Percentiles rank a stretch among this genome's conserved stretches.
Evolutionary conservation across 352 stramenopile genomes (phyloP).

Genomic region (Pythium aphanidermatum): DNA sequence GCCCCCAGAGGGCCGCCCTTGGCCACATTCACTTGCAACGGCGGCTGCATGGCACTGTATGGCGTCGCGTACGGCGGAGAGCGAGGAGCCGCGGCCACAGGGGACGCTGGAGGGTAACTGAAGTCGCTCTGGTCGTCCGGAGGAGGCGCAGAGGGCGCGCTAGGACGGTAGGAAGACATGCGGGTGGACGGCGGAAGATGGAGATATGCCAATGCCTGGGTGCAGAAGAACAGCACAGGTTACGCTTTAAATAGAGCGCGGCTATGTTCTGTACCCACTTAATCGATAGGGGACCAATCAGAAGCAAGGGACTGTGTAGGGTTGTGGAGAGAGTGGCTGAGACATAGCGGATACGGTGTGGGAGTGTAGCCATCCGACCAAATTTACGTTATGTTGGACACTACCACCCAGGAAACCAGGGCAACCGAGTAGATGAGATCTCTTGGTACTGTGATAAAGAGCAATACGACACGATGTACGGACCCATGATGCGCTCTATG

Average conservation of each 20-base stretch:
- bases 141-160: slow-evolving; percentile 11
- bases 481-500: too few relatives aligned
- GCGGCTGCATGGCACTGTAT: neutral
- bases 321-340: too few relatives aligned
- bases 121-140: slow-evolving; percentile 4
- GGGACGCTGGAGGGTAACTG: neutral
- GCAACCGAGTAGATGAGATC: too few relatives aligned
- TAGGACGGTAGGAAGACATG: slow-evolving; percentile 12
- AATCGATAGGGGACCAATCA: slow-evolving; percentile 5
- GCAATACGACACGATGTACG: too few relatives aligned
- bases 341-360: neutral
- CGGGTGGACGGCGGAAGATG: neutral
- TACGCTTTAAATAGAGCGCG: neutral
- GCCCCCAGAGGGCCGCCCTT: slow-evolving; percentile 2
- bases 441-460: too few relatives aligned
- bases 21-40: slow-evolving; percentile 3
- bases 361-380: slow-evolving; percentile 13
- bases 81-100: neutral
- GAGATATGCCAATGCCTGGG: neutral
- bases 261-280: neutral
- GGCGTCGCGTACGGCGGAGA: neutral
- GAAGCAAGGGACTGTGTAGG: neutral
- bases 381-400: slow-evolving; percentile 7
- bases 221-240: neutral
- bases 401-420: too few relatives aligned